Evolutionary conservation across 768 basidiomycete species (phyloP).

Genomic region (Russula foetens): DNA sequence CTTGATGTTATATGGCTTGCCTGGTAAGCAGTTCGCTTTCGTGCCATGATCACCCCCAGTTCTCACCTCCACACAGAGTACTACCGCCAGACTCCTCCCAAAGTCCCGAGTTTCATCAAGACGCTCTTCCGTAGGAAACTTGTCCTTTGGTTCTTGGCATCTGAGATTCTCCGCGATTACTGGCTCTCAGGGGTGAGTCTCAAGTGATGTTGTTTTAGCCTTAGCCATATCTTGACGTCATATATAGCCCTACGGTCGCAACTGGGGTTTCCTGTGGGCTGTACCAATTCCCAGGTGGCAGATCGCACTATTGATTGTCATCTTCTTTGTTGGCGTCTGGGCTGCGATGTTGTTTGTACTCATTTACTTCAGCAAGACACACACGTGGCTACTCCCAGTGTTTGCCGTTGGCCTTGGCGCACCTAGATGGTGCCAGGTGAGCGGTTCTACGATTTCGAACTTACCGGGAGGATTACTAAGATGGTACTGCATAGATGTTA

Average conservation of each 20-base stretch:
- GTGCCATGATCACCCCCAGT: neutral
- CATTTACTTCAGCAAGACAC: conserved; percentile 84
- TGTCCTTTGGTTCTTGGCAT: conserved; percentile 91
- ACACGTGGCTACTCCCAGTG: conserved; percentile 91
- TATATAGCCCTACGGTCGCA: conserved; percentile 77
- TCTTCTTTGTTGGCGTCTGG: conserved; percentile 89
- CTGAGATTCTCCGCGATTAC: conserved; percentile 87
- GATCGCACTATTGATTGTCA: conserved; percentile 66
- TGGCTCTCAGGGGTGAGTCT: conserved; percentile 77
- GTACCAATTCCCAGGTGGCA: conserved; percentile 77
- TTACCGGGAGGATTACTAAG: neutral
- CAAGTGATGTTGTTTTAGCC: neutral
- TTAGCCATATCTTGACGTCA: neutral
- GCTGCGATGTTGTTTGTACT: conserved; percentile 62
- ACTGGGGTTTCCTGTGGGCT: conserved; percentile 92
- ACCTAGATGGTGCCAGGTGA: conserved; percentile 88
- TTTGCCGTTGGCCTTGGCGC: conserved; percentile 94
- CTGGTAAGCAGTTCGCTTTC: conserved; percentile 42
- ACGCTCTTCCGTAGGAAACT: conserved; percentile 87
- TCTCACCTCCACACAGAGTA: conserved; percentile 46
- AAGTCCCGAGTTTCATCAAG: conserved; percentile 86
- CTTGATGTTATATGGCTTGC: conserved; percentile 78
- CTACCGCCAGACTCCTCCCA: conserved; percentile 87
- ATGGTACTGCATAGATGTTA: conserved; percentile 47
- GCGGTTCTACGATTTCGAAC: neutral